A percentile compares a stretch with the other conserved stretches of the same genome.
These are phyloP conservation scores for Limonium bicolor DNA, from an alignment of 148 eudicot species.

Conservation along the genomic window DNA sequence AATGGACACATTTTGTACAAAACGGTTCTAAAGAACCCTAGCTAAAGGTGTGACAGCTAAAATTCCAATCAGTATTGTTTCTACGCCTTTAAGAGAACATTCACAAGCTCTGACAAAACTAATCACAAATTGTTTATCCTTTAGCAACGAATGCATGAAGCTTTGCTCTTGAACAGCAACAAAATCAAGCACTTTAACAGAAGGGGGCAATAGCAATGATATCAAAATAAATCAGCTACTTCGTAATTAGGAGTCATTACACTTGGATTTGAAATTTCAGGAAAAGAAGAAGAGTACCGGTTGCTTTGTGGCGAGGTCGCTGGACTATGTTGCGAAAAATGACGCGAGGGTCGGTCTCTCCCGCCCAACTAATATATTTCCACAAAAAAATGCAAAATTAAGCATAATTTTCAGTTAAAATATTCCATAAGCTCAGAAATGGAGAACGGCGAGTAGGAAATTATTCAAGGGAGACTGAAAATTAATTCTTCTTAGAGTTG, in stretches of 20 bases:
- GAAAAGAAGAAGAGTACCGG: constrained; percentile 35
- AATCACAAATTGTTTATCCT: neutral
- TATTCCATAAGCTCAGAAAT: too few species aligned
- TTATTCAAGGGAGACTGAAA: neutral
- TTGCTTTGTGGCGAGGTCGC: constrained; percentile 86
- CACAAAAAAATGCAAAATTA: neutral
- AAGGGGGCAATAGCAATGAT: neutral
- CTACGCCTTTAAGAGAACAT: too few species aligned
- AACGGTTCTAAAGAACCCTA: too few species aligned
- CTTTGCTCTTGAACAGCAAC: neutral
- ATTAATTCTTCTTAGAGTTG: too few species aligned
- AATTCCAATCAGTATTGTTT: too few species aligned
- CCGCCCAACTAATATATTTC: constrained; percentile 67
- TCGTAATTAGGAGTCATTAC: neutral
- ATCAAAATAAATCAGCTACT: neutral
- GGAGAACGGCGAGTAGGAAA: neutral
- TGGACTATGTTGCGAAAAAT: constrained; percentile 91
- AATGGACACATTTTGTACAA: too few species aligned
- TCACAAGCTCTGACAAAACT: too few species aligned
- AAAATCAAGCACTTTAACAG: neutral
- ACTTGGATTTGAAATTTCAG: neutral
- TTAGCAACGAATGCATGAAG: neutral
- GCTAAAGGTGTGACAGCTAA: too few species aligned
- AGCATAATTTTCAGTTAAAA: too few species aligned
- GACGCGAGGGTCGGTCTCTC: constrained; percentile 80